Evolutionary conservation across 345 rosid species (phyloP), one percentile per base, ranked within the genome.

Genomic region (Eucalyptus cloeziana): DNA sequence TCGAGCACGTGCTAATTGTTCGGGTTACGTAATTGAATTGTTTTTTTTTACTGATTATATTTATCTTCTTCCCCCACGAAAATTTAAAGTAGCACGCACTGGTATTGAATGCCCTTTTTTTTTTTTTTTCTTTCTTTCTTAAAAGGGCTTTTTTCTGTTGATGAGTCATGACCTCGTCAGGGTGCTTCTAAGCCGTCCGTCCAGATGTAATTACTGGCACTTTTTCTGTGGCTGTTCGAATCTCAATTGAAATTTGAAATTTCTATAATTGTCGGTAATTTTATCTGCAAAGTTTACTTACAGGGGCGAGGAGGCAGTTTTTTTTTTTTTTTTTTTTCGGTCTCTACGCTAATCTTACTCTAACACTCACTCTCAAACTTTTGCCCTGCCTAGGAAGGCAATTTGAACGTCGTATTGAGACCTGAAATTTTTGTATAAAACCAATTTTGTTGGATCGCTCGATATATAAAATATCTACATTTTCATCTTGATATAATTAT

Each of bases 31-130:
- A 40, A 22, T 21, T 40, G 85, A 40, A 12, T 76, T 52, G 4
- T 52, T 40, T 5, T 52, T 52, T 52, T 21, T 21, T 21, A 5
- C 47, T 10, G 6, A 1, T 21, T 2, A 2, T 4, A 0, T 33
- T 76, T 5, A 1, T 15, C 9, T 33, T 31, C 7, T n/a, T 14
- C 19, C 37, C 76, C 1, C 40, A 1, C 17, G 76, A 64, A 6
- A n/a, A 64, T 15, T 15, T 30, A 3, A 62, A 30, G 15, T 9
- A 6, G 33, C 15, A 6, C 31, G 31, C 69, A 12, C 13, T 7
- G 4, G 58, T 52, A 13, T 12, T 13, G 8, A 62, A 62, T 62
- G 31, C 30, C n/a, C n/a, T n/a, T n/a, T 56, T 24, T 10, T 9
- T 24, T 56, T 56, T 4, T 49, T 49, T 49, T 56, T 12, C 4